Conservation (phyloP, 2,329 filamentous ascomycete species). For the Pyrenochaeta sp. region DNA sequence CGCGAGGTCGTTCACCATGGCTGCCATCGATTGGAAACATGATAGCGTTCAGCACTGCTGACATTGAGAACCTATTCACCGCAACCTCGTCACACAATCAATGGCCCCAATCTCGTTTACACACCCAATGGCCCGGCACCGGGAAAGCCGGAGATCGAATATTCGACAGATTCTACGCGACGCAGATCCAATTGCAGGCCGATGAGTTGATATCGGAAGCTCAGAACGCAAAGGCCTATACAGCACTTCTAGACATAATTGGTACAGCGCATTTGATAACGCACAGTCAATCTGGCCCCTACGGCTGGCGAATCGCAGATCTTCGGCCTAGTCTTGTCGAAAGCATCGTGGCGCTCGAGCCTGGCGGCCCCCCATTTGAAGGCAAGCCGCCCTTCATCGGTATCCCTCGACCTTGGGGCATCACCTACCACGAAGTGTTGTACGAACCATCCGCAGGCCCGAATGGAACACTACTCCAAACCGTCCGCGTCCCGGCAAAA, state of each 20-base stretch:
- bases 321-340: slow-evolving; percentile 56
- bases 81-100: slow-evolving; percentile 44
- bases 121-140: slow-evolving; percentile 54
- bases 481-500: slow-evolving; percentile 25
- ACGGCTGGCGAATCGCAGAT: slow-evolving; percentile 60
- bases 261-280: slow-evolving; percentile 56
- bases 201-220: slow-evolving; percentile 38
- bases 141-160: slow-evolving; percentile 52
- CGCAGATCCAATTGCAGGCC: slow-evolving; percentile 50
- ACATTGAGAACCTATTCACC: slow-evolving; percentile 41
- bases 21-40: slow-evolving; percentile 40
- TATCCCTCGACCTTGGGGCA: slow-evolving; percentile 40
- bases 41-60: slow-evolving; percentile 9
- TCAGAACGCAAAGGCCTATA: slow-evolving; percentile 49
- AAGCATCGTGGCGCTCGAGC: slow-evolving; percentile 61
- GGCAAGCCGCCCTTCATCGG: slow-evolving; percentile 7
- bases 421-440: slow-evolving; percentile 41
- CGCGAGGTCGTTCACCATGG: slow-evolving; percentile 56
- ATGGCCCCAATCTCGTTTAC: slow-evolving; percentile 53
- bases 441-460: slow-evolving; percentile 43
- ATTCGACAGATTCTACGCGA: slow-evolving; percentile 60
- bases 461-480: slow-evolving; percentile 30
- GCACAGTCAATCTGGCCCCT: slow-evolving; percentile 59
- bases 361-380: slow-evolving; percentile 40
- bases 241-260: slow-evolving; percentile 53